These are phyloP conservation scores for Geotrichum citri-aurantii DNA, from an alignment of 1,139 yeast genomes.

Conservation along the genomic window DNA sequence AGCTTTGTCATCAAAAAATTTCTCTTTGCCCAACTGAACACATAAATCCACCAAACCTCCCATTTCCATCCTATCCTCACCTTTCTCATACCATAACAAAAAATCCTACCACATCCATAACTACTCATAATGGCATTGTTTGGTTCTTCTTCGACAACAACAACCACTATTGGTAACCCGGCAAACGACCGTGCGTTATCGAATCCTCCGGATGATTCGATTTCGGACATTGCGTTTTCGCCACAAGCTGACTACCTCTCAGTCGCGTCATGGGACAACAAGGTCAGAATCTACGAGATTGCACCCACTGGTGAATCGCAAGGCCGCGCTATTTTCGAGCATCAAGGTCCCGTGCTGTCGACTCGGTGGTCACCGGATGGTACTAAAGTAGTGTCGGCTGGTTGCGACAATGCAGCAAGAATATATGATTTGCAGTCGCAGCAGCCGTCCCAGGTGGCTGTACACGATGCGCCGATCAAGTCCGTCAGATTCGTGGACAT, in stretches of 20 bases:
- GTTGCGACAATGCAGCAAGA: slow-evolving; percentile 85
- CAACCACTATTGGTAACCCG: slow-evolving; percentile 40
- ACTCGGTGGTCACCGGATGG: slow-evolving; percentile 87
- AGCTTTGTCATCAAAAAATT: not conserved
- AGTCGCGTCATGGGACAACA: slow-evolving; percentile 92
- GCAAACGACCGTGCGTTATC: slow-evolving; percentile 70
- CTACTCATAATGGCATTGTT: slow-evolving; percentile 12
- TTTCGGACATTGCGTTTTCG: slow-evolving; percentile 84
- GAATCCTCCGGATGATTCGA: slow-evolving; percentile 88
- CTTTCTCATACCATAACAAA: not conserved
- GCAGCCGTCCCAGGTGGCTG: slow-evolving; percentile 78
- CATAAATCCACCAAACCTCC: not conserved
- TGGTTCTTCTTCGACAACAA: slow-evolving; percentile 10
- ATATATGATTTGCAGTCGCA: slow-evolving; percentile 78
- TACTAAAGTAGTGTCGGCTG: slow-evolving; percentile 81
- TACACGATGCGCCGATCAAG: slow-evolving; percentile 77
- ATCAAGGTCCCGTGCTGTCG: slow-evolving; percentile 79
- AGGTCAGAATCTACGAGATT: slow-evolving; percentile 87
- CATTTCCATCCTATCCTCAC: not conserved
- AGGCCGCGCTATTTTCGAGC: slow-evolving; percentile 87
- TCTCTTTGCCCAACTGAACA: not conserved
- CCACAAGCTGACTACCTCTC: slow-evolving; percentile 80
- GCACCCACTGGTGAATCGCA: slow-evolving; percentile 59
- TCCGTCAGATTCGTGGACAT: slow-evolving; percentile 73
- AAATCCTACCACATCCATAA: not conserved